Evolutionary conservation across 495 filamentous ascomycete genomes (phyloP).

Genomic region (Aspergillus nanangensis): DNA sequence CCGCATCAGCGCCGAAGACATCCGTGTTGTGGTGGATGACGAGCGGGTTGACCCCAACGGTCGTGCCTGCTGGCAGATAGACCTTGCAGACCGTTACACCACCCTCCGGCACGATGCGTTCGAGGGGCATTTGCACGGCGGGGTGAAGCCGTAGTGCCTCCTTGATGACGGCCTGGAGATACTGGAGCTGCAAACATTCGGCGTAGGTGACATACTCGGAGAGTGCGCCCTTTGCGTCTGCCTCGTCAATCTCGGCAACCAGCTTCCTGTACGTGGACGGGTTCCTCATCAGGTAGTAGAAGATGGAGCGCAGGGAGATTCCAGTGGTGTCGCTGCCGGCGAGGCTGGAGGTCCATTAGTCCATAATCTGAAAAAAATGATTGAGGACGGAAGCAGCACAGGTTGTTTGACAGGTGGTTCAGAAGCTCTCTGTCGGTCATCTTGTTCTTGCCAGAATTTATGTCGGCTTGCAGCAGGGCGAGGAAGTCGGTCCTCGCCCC

Average conservation of each 20-base stretch:
- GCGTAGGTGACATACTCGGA: constrained; percentile 21
- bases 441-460: too few relatives aligned
- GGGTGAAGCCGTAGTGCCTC: constrained; percentile 34
- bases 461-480: too few relatives aligned
- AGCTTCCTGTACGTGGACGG: constrained; percentile 20
- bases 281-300: constrained; percentile 48
- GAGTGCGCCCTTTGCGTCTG: constrained; percentile 5
- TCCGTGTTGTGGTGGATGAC: constrained; percentile 22
- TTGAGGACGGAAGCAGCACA: too few relatives aligned
- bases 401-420: neutral
- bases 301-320: constrained; percentile 40
- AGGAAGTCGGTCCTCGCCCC: too few relatives aligned
- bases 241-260: constrained; percentile 11
- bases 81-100: constrained; percentile 11
- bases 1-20: constrained; percentile 45
- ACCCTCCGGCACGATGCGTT: constrained; percentile 26
- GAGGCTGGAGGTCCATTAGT: constrained; percentile 20
- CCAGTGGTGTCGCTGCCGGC: constrained; percentile 54
- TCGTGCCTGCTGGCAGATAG: constrained; percentile 16
- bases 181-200: constrained; percentile 27
- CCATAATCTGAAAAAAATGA: too few relatives aligned
- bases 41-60: constrained; percentile 24
- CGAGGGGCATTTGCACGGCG: constrained; percentile 19
- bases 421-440: neutral
- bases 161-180: constrained; percentile 40